Percentiles rank a stretch among this genome's conserved stretches.
phyloP scores from a whole-genome alignment of 2,329 filamentous ascomycete genomes.

The Apiospora arundinis region DNA sequence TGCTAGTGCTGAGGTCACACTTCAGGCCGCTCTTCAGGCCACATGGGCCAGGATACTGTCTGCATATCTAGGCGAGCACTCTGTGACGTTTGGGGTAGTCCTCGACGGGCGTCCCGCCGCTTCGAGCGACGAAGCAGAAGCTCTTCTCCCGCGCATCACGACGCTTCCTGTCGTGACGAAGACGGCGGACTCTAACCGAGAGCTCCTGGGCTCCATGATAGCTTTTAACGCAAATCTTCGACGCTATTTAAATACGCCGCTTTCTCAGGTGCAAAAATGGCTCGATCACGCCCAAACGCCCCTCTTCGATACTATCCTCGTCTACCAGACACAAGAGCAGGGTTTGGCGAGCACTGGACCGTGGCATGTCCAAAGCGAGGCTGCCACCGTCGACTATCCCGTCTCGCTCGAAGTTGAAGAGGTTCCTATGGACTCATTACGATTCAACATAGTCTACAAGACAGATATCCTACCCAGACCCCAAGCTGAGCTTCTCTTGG shows the following conservation, averaged over 20 bases:
- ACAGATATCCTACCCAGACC: constrained; percentile 68
- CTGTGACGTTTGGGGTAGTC: constrained; percentile 80
- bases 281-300: constrained; percentile 67
- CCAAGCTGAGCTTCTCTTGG: constrained; percentile 71
- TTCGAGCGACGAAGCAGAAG: constrained; percentile 54
- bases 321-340: constrained; percentile 71
- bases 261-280: constrained; percentile 76
- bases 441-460: constrained; percentile 71
- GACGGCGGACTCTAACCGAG: constrained; percentile 58
- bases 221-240: constrained; percentile 67
- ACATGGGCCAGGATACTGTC: constrained; percentile 80
- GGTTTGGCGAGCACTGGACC: constrained; percentile 33
- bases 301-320: constrained; percentile 85
- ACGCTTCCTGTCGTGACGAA: constrained; percentile 77
- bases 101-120: constrained; percentile 75
- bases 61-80: constrained; percentile 76
- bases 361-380: constrained; percentile 70
- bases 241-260: constrained; percentile 73
- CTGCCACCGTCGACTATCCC: constrained; percentile 76
- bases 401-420: constrained; percentile 83
- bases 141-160: constrained; percentile 79
- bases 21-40: constrained; percentile 78
- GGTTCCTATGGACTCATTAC: constrained; percentile 45
- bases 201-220: constrained; percentile 69
- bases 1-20: constrained; percentile 64